These are phyloP conservation scores for Russula olivacea DNA, from an alignment of 768 basidiomycete genomes.

Conservation along the genomic window DNA sequence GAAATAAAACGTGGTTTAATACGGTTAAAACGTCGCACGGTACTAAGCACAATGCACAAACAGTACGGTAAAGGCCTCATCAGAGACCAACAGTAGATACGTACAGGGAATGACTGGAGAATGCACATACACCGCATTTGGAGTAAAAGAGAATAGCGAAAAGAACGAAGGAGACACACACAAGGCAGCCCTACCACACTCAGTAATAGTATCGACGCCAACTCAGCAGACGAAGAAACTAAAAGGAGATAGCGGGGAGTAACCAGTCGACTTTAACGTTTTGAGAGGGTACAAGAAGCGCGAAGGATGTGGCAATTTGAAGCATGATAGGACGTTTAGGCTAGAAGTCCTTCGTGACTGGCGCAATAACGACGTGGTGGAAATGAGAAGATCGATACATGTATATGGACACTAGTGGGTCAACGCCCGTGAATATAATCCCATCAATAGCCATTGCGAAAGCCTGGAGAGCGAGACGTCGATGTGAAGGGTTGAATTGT, in stretches of 20 bases:
- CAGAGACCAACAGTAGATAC: conserved; percentile 23
- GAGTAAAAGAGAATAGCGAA: conserved; percentile 11
- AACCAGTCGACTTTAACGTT: conserved; percentile 14
- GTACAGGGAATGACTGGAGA: conserved; percentile 23
- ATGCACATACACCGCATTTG: conserved; percentile 21
- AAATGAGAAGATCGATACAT: conserved; percentile 25
- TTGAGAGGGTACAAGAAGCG: conserved; percentile 15
- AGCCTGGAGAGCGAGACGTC: conserved; percentile 15
- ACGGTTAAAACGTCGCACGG: conserved; percentile 23
- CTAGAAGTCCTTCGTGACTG: conserved; percentile 15
- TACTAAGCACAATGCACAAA: conserved; percentile 22
- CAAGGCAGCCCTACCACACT: conserved; percentile 14
- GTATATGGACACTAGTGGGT: conserved; percentile 26
- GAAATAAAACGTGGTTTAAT: conserved; percentile 11
- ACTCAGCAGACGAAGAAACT: conserved; percentile 13
- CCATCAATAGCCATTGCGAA: conserved; percentile 21
- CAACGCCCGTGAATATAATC: conserved; percentile 26
- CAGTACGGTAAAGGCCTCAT: conserved; percentile 25
- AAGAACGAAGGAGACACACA: conserved; percentile 14
- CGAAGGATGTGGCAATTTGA: conserved; percentile 12
- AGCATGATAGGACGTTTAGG: conserved; percentile 13
- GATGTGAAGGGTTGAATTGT: conserved; percentile 16
- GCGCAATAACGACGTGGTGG: conserved; percentile 20
- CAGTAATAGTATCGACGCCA: background rate
- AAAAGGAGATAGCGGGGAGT: background rate